Conservation (phyloP, 352 stramenopile genomes). For the Phytopythium sindhum region DNA sequence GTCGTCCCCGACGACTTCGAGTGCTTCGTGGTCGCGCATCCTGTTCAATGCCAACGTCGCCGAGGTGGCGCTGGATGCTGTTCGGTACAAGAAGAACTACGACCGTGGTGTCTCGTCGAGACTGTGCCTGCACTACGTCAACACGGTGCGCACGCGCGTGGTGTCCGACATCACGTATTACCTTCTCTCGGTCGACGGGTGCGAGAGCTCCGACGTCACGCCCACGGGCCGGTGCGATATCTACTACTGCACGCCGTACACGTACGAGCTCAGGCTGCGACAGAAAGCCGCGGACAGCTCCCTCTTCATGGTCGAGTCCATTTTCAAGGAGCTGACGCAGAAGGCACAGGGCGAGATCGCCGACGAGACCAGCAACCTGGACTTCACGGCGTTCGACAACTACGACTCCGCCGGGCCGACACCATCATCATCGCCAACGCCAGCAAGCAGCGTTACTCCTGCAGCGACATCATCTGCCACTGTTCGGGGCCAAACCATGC, state of each 20-base stretch:
- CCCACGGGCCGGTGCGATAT: constrained; percentile 21
- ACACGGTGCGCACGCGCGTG: constrained; percentile 21
- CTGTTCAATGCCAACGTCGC: constrained; percentile 15
- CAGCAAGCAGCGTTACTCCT: neutral
- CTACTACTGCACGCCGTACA: constrained; percentile 22
- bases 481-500: neutral
- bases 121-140: constrained; percentile 41
- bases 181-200: constrained; percentile 25
- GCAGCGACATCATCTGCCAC: neutral
- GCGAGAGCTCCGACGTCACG: constrained; percentile 14
- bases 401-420: neutral
- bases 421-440: neutral
- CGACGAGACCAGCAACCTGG: constrained; percentile 29
- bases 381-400: constrained; percentile 10
- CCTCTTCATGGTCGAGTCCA: constrained; percentile 27
- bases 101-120: constrained; percentile 22
- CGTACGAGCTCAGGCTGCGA: constrained; percentile 24
- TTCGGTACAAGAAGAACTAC: constrained; percentile 43
- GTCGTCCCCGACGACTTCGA: neutral
- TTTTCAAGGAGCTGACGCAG: constrained; percentile 22
- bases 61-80: constrained; percentile 30
- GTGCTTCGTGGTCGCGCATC: constrained; percentile 16
- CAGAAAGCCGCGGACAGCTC: constrained; percentile 20
- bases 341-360: constrained; percentile 25
- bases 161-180: constrained; percentile 14